A percentile compares a stretch with the other conserved stretches of the same genome.
phyloP scores from a whole-genome alignment of 345 rosid species.

The Microthlaspi erraticum region DNA sequence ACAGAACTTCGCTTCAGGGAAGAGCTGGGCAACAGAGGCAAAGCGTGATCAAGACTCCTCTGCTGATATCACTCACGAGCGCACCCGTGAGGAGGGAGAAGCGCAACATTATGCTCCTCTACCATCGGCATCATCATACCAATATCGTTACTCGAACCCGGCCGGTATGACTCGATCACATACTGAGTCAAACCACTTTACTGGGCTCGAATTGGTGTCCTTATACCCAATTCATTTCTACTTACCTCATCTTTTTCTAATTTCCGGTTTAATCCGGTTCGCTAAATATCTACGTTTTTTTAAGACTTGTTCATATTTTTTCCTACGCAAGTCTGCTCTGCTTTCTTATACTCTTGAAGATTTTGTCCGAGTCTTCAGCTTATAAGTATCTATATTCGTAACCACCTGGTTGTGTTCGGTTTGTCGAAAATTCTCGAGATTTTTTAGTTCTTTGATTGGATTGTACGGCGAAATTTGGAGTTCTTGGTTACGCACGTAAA shows the following conservation, averaged over 20 bases:
- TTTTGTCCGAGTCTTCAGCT: too few species aligned
- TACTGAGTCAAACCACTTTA: conserved; percentile 14
- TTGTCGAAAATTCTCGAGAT: conserved; percentile 42
- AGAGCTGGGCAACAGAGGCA: too few species aligned
- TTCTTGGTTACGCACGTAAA: conserved; percentile 47
- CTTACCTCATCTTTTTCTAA: too few species aligned
- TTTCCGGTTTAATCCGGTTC: conserved; percentile 10
- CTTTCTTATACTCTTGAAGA: too few species aligned
- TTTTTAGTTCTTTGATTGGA: conserved; percentile 46
- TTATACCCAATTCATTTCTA: not conserved
- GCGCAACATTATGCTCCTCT: not conserved
- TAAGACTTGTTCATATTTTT: too few species aligned
- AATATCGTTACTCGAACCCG: not conserved
- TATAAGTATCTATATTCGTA: too few species aligned
- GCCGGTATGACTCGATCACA: conserved; percentile 1
- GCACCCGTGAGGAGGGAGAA: not conserved
- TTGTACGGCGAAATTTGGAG: conserved; percentile 36
- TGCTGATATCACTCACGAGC: too few species aligned
- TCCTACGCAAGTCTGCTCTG: too few species aligned
- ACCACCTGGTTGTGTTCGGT: conserved; percentile 34
- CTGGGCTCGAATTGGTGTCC: conserved; percentile 18
- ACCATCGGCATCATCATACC: not conserved
- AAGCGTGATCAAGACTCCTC: too few species aligned
- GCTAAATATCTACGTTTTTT: not conserved
- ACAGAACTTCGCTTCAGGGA: not conserved